Evolutionary conservation across 768 basidiomycete genomes (phyloP), one percentile per base, ranked within the genome.

Genomic region (Tylopilus intermedius): DNA sequence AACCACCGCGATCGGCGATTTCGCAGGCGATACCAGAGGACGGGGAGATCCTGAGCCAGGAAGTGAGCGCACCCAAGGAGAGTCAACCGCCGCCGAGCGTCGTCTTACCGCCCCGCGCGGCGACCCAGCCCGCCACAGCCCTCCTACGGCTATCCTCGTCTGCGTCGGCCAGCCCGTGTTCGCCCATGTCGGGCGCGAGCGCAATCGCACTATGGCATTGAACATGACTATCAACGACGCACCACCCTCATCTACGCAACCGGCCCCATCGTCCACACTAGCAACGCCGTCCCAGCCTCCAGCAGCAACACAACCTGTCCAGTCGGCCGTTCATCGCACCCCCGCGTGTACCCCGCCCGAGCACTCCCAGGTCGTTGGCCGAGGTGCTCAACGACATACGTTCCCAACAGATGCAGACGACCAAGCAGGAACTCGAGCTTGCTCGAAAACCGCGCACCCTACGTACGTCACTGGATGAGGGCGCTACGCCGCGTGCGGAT

Each of bases 311-410:
- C 59, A 53, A 33, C 15, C 29, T 45, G 0, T 30, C 58, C 8
- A 49, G 51, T 10, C 62, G 40, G 1, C 60, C 54, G 11, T 24
- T 58, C 29, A 64, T 67, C 33, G 55, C 53, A 10, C 65, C 65
- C 11, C 65, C 67, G 5, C 65, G 62, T 26, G 7, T 60, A 1
- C 65, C 62, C 13, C 47, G 47, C 1, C 47, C 56, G 10, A 30
- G 27, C 10, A 27, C 56, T 26, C 55, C 58, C 4, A 51, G 58
- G 54, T 54, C 66, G 0, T 45, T 67, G 13, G 53, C 53, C 4
- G 65, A 69, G 1, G 48, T 24, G 18, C 54, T 67, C 24, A 67
- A 69, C 24, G 47, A 45, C 4, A 35, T 65, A n/a, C 59, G 66
- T 9, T 52, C 43, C 27, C 37, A 43, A n/a, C 47, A 29, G 8